Base-by-base conservation (phyloP, 1,284 basidiomycete genomes). In the Earliella scabrosa region DNA sequence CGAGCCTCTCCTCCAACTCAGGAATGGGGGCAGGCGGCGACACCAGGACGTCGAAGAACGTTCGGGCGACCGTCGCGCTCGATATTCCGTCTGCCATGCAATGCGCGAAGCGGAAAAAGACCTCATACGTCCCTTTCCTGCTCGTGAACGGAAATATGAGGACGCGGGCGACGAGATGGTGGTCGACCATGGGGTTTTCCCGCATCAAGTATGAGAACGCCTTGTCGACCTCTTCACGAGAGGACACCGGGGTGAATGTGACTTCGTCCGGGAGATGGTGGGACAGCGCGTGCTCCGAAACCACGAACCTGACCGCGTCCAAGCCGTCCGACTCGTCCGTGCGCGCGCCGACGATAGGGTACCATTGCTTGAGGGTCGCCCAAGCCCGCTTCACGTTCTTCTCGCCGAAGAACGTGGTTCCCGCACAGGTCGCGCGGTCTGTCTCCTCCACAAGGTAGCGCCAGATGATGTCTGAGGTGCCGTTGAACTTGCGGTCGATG, bases 11-110 rank as follows among this genome's bases (percentile, higher is more conserved):
- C 48, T 73, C 65, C 40, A 79, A 54, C 32, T 66, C 43, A 47
- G 68, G 69, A 8, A 57, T 45, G 13, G 23, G 35, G 49, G 56
- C 10, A 9, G 59, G 52, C 2, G 68, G 65, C 2, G 65, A 63
- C 0, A 73, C 69, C 24, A 86, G 66, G 9, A 75, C 68, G 35
- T 83, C 74, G 51, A 85, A 65, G 48, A 86, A 77, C 21, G 72
- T 70, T 39, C 74, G 74, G 45, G 76, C 56, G 20, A 82, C 60
- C 1, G 72, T 74, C 20, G 67, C 60, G 53, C 79, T 78, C 11
- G 77, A 70, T 40, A 79, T 75, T 2, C 77, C 81, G 67, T 85
- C 82, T 1, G 75, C 75, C 45, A 84, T 79, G 52, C 67, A 66
- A 63, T 85, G 82, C 0, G 78, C 73, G 7, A 74, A 68, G 45